Conservation (phyloP, 768 basidiomycete species). For the Rubroboletus satanas region DNA sequence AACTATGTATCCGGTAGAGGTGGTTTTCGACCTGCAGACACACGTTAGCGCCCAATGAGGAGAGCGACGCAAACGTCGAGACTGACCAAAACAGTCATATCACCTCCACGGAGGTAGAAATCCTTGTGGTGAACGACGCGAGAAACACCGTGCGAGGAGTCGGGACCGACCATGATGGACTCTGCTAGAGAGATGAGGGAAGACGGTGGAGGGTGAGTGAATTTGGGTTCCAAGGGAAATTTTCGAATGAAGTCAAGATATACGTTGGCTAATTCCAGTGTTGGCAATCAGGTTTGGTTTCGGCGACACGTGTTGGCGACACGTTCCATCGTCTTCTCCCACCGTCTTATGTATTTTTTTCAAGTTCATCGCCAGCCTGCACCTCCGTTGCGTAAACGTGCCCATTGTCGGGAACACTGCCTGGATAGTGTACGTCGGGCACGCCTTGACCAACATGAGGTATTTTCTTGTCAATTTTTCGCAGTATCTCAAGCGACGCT, state of each 20-base stretch:
- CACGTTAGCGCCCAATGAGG: constrained; percentile 9
- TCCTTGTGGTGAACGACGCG: constrained; percentile 36
- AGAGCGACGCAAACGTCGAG: background rate
- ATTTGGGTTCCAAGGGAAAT: constrained; percentile 33
- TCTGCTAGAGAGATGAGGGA: constrained; percentile 26
- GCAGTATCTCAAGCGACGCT: constrained; percentile 5
- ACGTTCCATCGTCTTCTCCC: constrained; percentile 24
- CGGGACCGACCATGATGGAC: constrained; percentile 26
- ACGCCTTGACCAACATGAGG: constrained; percentile 6
- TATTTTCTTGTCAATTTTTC: background rate
- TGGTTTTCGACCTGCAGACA: constrained; percentile 49
- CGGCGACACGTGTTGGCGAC: constrained; percentile 36
- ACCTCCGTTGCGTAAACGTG: constrained; percentile 29
- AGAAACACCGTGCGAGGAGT: constrained; percentile 25
- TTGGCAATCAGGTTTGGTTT: constrained; percentile 19
- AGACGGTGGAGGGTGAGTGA: constrained; percentile 25
- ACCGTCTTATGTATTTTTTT: constrained; percentile 18
- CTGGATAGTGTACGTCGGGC: constrained; percentile 3
- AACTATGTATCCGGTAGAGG: constrained; percentile 55
- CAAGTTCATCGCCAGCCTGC: constrained; percentile 9
- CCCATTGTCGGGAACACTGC: constrained; percentile 10
- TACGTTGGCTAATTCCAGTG: constrained; percentile 30
- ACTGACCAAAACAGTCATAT: constrained; percentile 55
- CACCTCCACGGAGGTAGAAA: constrained; percentile 58
- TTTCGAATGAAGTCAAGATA: constrained; percentile 36